Base-by-base conservation (phyloP, 441 rosid genomes). In the Raphanus hybrid region DNA sequence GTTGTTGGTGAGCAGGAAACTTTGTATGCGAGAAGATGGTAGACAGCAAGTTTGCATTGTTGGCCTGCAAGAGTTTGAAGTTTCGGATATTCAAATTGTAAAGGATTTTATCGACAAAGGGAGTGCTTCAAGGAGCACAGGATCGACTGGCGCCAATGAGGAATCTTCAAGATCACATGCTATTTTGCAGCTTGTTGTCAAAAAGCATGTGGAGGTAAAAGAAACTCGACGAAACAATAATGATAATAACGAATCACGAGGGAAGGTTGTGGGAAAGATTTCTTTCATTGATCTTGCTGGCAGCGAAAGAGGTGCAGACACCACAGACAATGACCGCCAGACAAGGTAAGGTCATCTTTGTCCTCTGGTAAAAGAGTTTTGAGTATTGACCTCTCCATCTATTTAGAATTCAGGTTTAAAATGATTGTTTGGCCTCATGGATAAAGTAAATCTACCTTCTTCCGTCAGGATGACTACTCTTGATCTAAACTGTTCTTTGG, bases 121-220 rank as follows among this genome's bases (percentile, higher is more conserved):
- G 58, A 96, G 87, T 88, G 87, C 95, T 73, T 84, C 97, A 69
- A 92, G 99, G 84, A 96, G 98, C 81, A 96, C 97, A 0, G 98
- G 99, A 75, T 93, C 99, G 71, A 96, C 98, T 29, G 98, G 98
- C 78, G 99, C 99, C 71, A 96, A 96, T 78, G 99, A 96, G 85
- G 98, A 96, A 86, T 96, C 99, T 78, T 96, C 98, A 48, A 87
- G 99, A 85, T 96, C 99, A 71, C 99, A 96, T 87, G 99, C 99
- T 78, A 94, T 96, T 81, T 82, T 96, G 76, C 99, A 96, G 79
- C 98, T 96, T 84, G 93, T 71, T 74, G 83, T 93, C 70, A 96
- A 96, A 91, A 96, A 93, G 86, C 98, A 93, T 77, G 82, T 64
- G 43, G 98, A 93, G 81, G 83, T 88, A 52, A 96, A 93, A 84